Evolutionary conservation across 164 flowering plant species (phyloP).

Genomic region (Umbilicus rupestris): DNA sequence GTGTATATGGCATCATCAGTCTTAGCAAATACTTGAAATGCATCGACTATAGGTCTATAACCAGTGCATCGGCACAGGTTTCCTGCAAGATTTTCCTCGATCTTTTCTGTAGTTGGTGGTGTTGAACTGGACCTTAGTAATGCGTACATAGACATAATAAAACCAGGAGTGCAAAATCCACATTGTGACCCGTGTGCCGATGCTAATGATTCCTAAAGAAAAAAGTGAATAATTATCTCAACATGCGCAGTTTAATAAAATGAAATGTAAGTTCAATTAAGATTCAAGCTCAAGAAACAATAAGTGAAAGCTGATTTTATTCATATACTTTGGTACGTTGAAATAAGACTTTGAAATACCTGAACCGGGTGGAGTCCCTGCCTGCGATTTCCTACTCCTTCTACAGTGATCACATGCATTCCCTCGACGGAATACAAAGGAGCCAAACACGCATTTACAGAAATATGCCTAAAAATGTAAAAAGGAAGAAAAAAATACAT

Average conservation of each 20-base stretch:
- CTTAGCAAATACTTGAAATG: conserved; percentile 92
- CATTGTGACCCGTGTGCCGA: conserved; percentile 92
- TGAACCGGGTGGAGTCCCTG: conserved; percentile 87
- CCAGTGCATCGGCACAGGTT: conserved; percentile 99
- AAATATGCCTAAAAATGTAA: conserved; percentile 53
- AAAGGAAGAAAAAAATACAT: neutral
- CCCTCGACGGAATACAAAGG: conserved; percentile 97
- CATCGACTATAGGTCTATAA: conserved; percentile 90
- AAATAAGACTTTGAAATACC: conserved; percentile 26
- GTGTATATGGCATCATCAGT: conserved; percentile 61
- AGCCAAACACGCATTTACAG: conserved; percentile 94
- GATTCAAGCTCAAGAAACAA: neutral
- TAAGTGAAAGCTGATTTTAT: neutral
- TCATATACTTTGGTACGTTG: neutral
- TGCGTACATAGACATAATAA: conserved; percentile 95
- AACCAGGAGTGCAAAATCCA: conserved; percentile 98
- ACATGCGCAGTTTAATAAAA: neutral
- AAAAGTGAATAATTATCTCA: neutral
- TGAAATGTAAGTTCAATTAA: neutral
- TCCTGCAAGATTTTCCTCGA: conserved; percentile 91
- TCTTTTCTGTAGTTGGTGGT: conserved; percentile 74
- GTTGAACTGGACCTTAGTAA: conserved; percentile 60
- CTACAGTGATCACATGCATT: conserved; percentile 94
- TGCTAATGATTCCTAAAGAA: conserved; percentile 70
- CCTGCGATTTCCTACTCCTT: conserved; percentile 71